Percentiles rank a stretch among this genome's conserved stretches.
Evolutionary conservation across 805 yeast genomes (phyloP).

Genomic region (Pichia cephalocereana): DNA sequence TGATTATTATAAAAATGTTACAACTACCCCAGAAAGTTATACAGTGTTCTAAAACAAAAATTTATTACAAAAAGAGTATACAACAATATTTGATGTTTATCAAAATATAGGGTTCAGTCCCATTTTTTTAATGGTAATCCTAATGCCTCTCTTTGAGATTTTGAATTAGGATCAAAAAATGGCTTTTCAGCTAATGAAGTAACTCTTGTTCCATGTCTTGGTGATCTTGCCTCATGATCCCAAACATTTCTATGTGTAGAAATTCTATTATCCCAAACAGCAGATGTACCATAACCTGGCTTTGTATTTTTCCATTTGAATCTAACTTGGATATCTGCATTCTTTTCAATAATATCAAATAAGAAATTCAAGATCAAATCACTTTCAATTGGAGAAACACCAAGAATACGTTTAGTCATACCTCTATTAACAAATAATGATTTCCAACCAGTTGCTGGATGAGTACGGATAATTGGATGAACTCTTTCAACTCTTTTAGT

Average conservation of each 20-base stretch:
- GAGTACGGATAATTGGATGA: conserved; percentile 55
- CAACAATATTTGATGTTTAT: too few species aligned
- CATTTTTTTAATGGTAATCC: conserved; percentile 23
- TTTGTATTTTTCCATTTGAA: conserved; percentile 35
- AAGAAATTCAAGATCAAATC: conserved; percentile 39
- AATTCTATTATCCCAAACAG: conserved; percentile 42
- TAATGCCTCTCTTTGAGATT: conserved; percentile 43
- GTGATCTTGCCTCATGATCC: conserved; percentile 32
- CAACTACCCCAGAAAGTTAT: too few species aligned
- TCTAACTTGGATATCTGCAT: conserved; percentile 48
- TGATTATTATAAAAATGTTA: too few species aligned
- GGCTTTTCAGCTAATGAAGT: conserved; percentile 48
- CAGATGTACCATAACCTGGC: conserved; percentile 34
- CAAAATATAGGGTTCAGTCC: neutral
- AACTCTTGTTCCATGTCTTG: conserved; percentile 47
- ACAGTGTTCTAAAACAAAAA: too few species aligned
- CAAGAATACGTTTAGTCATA: conserved; percentile 43
- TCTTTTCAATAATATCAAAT: conserved; percentile 37
- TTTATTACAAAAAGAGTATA: too few species aligned
- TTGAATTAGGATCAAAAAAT: conserved; percentile 38
- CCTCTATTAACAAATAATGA: conserved; percentile 43
- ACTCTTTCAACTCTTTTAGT: conserved; percentile 41
- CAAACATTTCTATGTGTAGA: conserved; percentile 36
- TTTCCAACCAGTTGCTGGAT: conserved; percentile 59
- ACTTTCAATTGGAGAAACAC: conserved; percentile 42